phyloP scores from a whole-genome alignment of 2,329 filamentous ascomycete genomes.

The Dactylellina leptospora region DNA sequence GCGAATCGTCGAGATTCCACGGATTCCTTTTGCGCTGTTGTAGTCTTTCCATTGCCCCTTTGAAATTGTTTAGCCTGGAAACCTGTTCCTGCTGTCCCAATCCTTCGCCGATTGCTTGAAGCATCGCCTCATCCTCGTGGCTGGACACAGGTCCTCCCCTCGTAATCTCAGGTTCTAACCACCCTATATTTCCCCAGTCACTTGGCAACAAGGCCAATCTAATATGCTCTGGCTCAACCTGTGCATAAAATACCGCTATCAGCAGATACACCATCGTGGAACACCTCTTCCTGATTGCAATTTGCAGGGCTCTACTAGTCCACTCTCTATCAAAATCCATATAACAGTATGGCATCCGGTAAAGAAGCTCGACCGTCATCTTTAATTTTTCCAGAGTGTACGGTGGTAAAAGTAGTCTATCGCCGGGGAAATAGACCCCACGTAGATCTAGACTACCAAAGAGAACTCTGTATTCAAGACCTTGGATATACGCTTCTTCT shows the following conservation, averaged over 20 bases:
- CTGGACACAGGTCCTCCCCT: background rate
- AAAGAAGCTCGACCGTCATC: background rate
- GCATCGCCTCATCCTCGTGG: conserved; percentile 14
- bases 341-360: conserved; percentile 17
- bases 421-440: conserved; percentile 2
- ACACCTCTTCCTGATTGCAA: conserved; percentile 27
- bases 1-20: background rate
- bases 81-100: no score
- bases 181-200: conserved; percentile 6
- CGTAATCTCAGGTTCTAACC: conserved; percentile 21
- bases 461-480: conserved; percentile 14
- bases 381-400: conserved; percentile 19
- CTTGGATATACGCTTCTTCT: background rate
- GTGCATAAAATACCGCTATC: background rate
- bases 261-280: conserved; percentile 31
- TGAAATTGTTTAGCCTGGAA: no score
- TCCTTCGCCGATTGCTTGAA: background rate
- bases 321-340: conserved; percentile 2
- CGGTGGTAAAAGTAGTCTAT: conserved; percentile 20
- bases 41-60: no score
- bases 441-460: conserved; percentile 25
- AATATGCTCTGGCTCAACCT: conserved; percentile 7
- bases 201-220: conserved; percentile 17
- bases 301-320: conserved; percentile 3
- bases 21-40: no score